Evolutionary conservation across 225 moss, liverwort and hornwort genomes (phyloP), one percentile per base, ranked within the genome.

Genomic region (Marchantia polymorpha): DNA sequence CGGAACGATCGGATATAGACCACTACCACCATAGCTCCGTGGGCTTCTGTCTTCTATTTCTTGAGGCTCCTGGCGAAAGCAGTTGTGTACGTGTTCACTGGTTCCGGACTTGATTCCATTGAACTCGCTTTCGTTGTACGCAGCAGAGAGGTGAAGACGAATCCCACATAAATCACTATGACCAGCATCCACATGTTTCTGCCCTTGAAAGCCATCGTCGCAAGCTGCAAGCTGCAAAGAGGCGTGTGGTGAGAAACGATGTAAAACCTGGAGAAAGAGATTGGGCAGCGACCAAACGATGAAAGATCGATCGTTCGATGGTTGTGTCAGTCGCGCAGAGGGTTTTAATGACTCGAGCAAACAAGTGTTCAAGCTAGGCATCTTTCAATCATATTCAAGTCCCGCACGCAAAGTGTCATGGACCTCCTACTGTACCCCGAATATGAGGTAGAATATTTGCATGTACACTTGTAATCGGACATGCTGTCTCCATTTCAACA

Each of bases 1-100:
- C 15, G 80, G 80, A 73, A 80, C 68, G 30, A 79, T 79, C 7
- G 67, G 67, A 47, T 69, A 69, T 10, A 26, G 4, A 31, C 54
- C 78, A 30, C 53, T 69, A 9, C 75, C 59, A 14, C 23, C 64
- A 64, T 17, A 64, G 17, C 22, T 64, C n/a, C 10, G 22, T 19
- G n/a, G 64, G 5, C 5, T 39, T 19, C 9, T 1, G 19, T 64
- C 64, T 64, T 64, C 64, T 30, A 1, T 12, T 6, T 0, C 31
- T 30, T 39, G 7, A 22, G 69, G 31, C 69, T 13, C 46, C 69
- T 11, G 10, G 39, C 39, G 39, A 39, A 39, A 39, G 39, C 39
- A 69, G 69, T 69, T 22, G 69, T 27, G 22, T 69, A 12, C 58
- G 20, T 14, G 17, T 58, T 58, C 58, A 58, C 15, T 58, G 58